Conservation (phyloP, 495 filamentous ascomycete genomes). For the Xylaria acuta region DNA sequence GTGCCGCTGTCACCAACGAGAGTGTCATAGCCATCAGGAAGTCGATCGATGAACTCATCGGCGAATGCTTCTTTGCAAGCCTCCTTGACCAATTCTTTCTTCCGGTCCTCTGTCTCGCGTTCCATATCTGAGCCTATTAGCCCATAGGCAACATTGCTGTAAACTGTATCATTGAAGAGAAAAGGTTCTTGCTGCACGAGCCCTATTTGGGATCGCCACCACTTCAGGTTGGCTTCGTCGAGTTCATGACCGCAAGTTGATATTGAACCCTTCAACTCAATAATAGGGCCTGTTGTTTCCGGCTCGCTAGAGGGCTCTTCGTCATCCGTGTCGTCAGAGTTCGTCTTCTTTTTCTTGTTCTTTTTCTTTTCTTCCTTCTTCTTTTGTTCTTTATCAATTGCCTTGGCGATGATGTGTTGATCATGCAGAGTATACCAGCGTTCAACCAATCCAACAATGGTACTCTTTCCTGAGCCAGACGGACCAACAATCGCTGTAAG, state of each 20-base stretch:
- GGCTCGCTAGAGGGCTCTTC: conserved; percentile 30
- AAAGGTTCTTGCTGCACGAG: conserved; percentile 77
- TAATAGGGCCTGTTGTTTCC: conserved; percentile 47
- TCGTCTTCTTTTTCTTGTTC: conserved; percentile 43
- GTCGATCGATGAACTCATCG: conserved; percentile 63
- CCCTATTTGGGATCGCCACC: conserved; percentile 72
- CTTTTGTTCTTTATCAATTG: conserved; percentile 51
- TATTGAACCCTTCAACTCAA: conserved; percentile 57
- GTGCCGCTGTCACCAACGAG: conserved; percentile 55
- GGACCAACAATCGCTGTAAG: conserved; percentile 89
- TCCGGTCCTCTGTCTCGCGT: conserved; percentile 56
- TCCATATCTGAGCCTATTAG: conserved; percentile 65
- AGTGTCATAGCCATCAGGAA: conserved; percentile 66
- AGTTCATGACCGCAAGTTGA: conserved; percentile 63
- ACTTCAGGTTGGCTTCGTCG: conserved; percentile 62
- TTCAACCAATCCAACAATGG: conserved; percentile 88
- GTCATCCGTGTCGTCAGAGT: conserved; percentile 41
- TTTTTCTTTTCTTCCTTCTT: conserved; percentile 49
- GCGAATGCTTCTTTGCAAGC: conserved; percentile 66
- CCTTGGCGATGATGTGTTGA: conserved; percentile 55
- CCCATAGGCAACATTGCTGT: conserved; percentile 66
- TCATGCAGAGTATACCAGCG: conserved; percentile 83
- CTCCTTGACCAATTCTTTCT: conserved; percentile 59
- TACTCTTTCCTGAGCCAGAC: conserved; percentile 87
- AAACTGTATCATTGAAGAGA: conserved; percentile 75